Base-by-base conservation (phyloP, 2,329 filamentous ascomycete species). In the Colletotrichum sp. region DNA sequence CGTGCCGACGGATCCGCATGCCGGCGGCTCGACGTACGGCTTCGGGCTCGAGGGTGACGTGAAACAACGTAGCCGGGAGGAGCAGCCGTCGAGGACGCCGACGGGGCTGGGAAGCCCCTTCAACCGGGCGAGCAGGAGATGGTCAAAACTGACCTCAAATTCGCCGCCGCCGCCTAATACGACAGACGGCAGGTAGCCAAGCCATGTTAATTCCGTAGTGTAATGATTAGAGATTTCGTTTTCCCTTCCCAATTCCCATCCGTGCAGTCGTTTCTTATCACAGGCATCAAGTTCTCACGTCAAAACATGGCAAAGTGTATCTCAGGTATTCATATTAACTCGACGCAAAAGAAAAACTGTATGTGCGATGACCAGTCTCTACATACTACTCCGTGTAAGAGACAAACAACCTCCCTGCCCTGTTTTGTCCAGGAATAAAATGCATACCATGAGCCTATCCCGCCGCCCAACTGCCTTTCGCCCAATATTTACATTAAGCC, bases 21-120 rank as follows among this genome's bases (percentile, higher is more conserved):
- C 76, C n/a, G 79, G 79, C 16, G 75, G 62, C 12, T 76, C 75
- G 32, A 79, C 79, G 63, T 83, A 82, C 49, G 81, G 81, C 3
- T 83, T 83, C 52, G 82, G 81, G 16, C 69, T 83, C 6, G 81
- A 83, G 65, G 82, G 82, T 2, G 81, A 83, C 21, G 81, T 83
- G 8, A 78, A 81, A 68, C 68, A 77, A n/a, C 68, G 75, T 16
- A 30, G 28, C 12, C 44, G 44, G 6, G 44, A 52, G 44, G 74
- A 76, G 34, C 63, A 68, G 7, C 30, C 74, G 12, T 49, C 59
- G n/a, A 60, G 74, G 49, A 63, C 74, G 30, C 74, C 74, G 9
- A 65, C 74, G 15, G 64, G 63, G 24, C 18, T 76, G 7, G 69
- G 62, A 8, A 77, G 75, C 30, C 75, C 75, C 5, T 77, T 77